Conservation (phyloP, 768 basidiomycete genomes). For the Albatrellus ellisii region DNA sequence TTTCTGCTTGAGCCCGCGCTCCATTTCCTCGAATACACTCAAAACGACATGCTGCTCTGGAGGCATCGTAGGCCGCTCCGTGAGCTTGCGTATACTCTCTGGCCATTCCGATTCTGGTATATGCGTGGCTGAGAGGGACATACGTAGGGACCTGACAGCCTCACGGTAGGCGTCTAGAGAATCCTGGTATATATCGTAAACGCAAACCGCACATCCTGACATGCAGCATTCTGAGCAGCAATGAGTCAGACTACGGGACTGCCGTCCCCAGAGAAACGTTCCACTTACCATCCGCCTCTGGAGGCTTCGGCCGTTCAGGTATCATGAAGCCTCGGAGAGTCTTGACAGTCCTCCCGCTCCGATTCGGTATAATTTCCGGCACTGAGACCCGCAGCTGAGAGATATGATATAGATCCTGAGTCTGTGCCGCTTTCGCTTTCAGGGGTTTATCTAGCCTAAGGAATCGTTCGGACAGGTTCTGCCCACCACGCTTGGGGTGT, state of each 20-base stretch:
- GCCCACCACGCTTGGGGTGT: slow-evolving; percentile 31
- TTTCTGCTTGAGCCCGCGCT: slow-evolving; percentile 39
- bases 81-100: slow-evolving; percentile 23
- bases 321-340: slow-evolving; percentile 43
- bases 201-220: slow-evolving; percentile 89
- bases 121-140: slow-evolving; percentile 30
- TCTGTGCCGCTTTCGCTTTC: slow-evolving; percentile 28
- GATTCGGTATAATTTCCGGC: slow-evolving; percentile 3
- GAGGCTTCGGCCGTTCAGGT: slow-evolving; percentile 48
- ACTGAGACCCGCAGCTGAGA: not conserved
- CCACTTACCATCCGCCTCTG: slow-evolving; percentile 50
- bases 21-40: slow-evolving; percentile 64
- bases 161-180: slow-evolving; percentile 48
- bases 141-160: slow-evolving; percentile 35
- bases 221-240: slow-evolving; percentile 70
- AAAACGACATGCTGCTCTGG: slow-evolving; percentile 25
- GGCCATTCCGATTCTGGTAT: slow-evolving; percentile 64
- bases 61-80: slow-evolving; percentile 8
- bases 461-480: slow-evolving; percentile 47
- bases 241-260: not conserved
- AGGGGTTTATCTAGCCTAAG: slow-evolving; percentile 40
- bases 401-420: slow-evolving; percentile 16
- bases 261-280: not conserved
- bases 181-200: slow-evolving; percentile 81
- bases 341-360: slow-evolving; percentile 8